Percentiles rank a stretch among this genome's conserved stretches.
phyloP scores from a whole-genome alignment of 2,329 filamentous ascomycete species.

The Venturia aucupariae region DNA sequence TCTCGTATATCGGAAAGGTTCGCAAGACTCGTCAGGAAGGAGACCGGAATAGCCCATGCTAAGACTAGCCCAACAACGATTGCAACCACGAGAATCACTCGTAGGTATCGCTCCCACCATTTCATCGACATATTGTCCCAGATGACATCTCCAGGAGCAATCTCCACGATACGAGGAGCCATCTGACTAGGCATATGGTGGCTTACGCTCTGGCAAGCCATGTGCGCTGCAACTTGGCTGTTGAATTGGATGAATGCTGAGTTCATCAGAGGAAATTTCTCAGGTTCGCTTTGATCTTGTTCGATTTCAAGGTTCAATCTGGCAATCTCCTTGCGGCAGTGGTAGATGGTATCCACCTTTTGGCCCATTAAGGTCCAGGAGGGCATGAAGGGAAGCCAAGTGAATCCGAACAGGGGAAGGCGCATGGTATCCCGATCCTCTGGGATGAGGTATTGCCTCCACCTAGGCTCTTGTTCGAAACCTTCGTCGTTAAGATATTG shows the following conservation, averaged over 20 bases:
- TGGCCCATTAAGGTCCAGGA: slow-evolving; percentile 66
- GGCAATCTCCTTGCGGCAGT: slow-evolving; percentile 78
- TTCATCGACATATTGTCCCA: slow-evolving; percentile 96
- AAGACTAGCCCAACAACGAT: slow-evolving; percentile 68
- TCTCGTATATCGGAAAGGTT: not conserved
- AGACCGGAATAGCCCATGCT: slow-evolving; percentile 80
- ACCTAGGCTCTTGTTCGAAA: slow-evolving; percentile 41
- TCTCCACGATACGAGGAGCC: slow-evolving; percentile 85
- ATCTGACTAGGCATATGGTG: slow-evolving; percentile 91
- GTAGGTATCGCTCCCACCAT: slow-evolving; percentile 85
- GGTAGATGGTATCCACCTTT: slow-evolving; percentile 92
- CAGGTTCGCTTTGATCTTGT: slow-evolving; percentile 73
- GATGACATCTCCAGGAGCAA: slow-evolving; percentile 82
- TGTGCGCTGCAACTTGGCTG: slow-evolving; percentile 91
- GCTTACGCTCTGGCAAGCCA: slow-evolving; percentile 88
- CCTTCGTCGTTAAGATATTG: slow-evolving; percentile 25
- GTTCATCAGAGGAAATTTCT: slow-evolving; percentile 85
- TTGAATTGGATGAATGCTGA: slow-evolving; percentile 99
- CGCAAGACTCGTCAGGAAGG: slow-evolving; percentile 4
- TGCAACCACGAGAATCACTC: slow-evolving; percentile 55
- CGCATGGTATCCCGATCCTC: slow-evolving; percentile 81
- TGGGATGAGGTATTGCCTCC: slow-evolving; percentile 73
- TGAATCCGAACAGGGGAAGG: slow-evolving; percentile 51
- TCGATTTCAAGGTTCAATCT: slow-evolving; percentile 88
- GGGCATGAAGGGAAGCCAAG: slow-evolving; percentile 66